Base-by-base conservation (phyloP, 495 filamentous ascomycete genomes). In the Clavariopsis aquatica region DNA sequence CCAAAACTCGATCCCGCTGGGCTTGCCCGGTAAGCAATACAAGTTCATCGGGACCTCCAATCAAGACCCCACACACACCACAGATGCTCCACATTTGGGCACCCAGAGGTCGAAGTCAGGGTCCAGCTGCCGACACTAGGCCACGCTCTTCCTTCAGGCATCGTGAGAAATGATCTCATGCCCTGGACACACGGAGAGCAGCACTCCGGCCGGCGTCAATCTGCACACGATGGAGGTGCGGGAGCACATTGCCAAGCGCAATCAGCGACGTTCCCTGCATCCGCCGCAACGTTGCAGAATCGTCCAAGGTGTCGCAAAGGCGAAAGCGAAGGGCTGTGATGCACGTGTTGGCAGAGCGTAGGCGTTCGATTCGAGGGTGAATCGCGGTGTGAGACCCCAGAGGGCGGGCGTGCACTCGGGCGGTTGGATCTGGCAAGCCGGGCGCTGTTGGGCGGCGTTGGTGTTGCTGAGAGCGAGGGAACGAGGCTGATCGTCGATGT, bases 401-500 rank as follows among this genome's bases (percentile, higher is more conserved):
- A 5, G 31, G 38, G 38, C 38, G 38, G 38, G 8, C 2, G 38
- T 3, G 8, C n/a, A 10, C 9, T n/a, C 15, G 38, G 3, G 13
- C 38, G 38, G n/a, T 8, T 9, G 38, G 3, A 17, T 10, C n/a
- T 6, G 3, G 38, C 9, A 8, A n/a, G 38, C 9, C 38, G 38
- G 38, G 38, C 38, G 38, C 15, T 43, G 38, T 43, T 53, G 17
- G 51, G n/a, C n/a, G 51, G 23, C 17, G 24, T 53, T 26, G 51
- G 24, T 26, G 27, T 53, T 28, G 47, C 22, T 24, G 26, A 31
- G 12, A 24, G 17, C 22, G 22, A 13, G 4, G 15, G 23, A 12
- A 29, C 51, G 41, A 31, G 43, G 41, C 57, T 49, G 47, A 61
- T 61, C 58, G 58, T 34, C 58, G 58, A 61, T 61, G 46, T 22